Evolutionary conservation across 202 grass and related monocot species (phyloP).

Genomic region (Panicum hallii): DNA sequence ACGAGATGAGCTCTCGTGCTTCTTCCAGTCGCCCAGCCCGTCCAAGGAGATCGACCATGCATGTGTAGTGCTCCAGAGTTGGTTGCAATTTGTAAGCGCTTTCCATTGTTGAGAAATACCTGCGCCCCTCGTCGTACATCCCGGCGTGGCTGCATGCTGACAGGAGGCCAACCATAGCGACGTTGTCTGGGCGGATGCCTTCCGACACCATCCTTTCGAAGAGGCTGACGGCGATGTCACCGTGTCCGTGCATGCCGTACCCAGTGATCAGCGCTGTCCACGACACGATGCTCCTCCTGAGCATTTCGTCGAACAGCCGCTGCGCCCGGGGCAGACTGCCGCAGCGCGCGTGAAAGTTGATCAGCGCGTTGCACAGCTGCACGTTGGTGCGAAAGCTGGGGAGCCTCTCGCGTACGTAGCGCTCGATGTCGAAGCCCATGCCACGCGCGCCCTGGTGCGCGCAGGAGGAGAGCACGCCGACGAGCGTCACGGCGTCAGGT

Average conservation of each 20-base stretch:
- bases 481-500: slow-evolving; percentile 67
- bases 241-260: slow-evolving; percentile 71
- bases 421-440: slow-evolving; percentile 52
- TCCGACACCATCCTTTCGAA: slow-evolving; percentile 59
- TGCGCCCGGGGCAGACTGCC: slow-evolving; percentile 53
- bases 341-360: slow-evolving; percentile 70
- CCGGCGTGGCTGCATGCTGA: slow-evolving; percentile 73
- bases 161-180: slow-evolving; percentile 61
- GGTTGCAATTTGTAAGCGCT: slow-evolving; percentile 38
- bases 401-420: slow-evolving; percentile 37
- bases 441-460: slow-evolving; percentile 56
- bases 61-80: slow-evolving; percentile 66
- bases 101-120: slow-evolving; percentile 63
- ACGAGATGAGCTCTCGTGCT: slow-evolving; percentile 60
- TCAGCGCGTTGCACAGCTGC: slow-evolving; percentile 68
- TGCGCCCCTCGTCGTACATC: slow-evolving; percentile 55
- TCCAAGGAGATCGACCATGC: slow-evolving; percentile 81
- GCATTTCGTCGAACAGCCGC: slow-evolving; percentile 67
- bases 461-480: slow-evolving; percentile 68
- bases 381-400: slow-evolving; percentile 48
- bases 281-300: slow-evolving; percentile 59
- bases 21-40: slow-evolving; percentile 58
- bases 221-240: slow-evolving; percentile 43
- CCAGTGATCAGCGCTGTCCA: slow-evolving; percentile 72
- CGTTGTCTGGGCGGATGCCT: slow-evolving; percentile 57